Evolutionary conservation across 148 eudicot genomes (phyloP).

Genomic region (Chenopodium album): DNA sequence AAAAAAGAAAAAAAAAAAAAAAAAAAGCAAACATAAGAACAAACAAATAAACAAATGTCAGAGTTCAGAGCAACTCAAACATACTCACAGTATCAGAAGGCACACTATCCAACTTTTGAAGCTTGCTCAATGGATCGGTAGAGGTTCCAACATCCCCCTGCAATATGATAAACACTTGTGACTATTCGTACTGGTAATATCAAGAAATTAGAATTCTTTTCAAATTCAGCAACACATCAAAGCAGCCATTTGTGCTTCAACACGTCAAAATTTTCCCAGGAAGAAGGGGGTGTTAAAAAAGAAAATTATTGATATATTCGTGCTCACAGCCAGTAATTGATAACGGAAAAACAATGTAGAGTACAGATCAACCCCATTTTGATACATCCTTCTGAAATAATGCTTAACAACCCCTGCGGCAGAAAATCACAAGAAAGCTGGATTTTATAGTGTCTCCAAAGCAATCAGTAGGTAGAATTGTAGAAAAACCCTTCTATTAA

Average conservation of each 20-base stretch:
- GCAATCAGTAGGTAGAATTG: neutral
- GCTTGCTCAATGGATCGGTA: slow-evolving; percentile 34
- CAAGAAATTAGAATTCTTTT: neutral
- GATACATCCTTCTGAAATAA: neutral
- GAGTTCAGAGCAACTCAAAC: slow-evolving; percentile 1
- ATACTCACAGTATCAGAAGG: slow-evolving; percentile 39
- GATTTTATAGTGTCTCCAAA: neutral
- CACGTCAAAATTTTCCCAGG: neutral
- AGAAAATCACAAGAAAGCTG: neutral
- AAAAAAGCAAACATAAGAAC: neutral
- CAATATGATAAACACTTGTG: slow-evolving; percentile 16
- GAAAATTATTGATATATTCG: neutral
- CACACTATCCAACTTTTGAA: slow-evolving; percentile 35
- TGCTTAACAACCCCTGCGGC: neutral
- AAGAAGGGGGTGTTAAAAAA: neutral
- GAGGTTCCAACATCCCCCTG: slow-evolving; percentile 31
- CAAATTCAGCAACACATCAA: neutral
- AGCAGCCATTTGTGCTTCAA: neutral
- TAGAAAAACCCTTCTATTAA: neutral
- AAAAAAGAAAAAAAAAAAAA: neutral
- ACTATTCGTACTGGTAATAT: neutral
- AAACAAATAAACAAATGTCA: neutral
- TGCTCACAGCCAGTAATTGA: neutral
- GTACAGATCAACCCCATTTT: neutral
- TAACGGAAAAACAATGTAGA: neutral